Evolutionary conservation across 2,329 filamentous ascomycete genomes (phyloP).

Genomic region (Fusarium sp.): DNA sequence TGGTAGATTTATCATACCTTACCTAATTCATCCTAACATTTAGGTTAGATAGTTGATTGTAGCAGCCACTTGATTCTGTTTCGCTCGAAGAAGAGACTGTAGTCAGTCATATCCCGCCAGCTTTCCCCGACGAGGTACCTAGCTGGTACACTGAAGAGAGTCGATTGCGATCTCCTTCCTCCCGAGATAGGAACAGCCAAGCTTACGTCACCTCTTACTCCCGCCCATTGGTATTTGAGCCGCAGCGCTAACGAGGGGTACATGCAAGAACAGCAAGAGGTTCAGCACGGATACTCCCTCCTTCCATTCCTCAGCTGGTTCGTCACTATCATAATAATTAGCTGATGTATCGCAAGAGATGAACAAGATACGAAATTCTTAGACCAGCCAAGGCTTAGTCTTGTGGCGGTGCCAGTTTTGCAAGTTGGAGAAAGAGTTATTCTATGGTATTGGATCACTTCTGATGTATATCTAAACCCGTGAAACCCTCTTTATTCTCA

Average conservation of each 20-base stretch:
- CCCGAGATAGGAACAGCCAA: slow-evolving; percentile 23
- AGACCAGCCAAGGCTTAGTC: not conserved
- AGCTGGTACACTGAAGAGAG: slow-evolving; percentile 44
- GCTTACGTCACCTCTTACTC: slow-evolving; percentile 42
- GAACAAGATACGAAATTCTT: too few species aligned
- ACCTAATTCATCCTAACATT: too few species aligned
- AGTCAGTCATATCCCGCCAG: slow-evolving; percentile 28
- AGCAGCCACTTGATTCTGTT: slow-evolving; percentile 63
- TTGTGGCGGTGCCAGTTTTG: too few species aligned
- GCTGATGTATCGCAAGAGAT: too few species aligned
- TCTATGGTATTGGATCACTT: accelerated
- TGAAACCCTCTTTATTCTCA: not conserved
- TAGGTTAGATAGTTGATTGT: too few species aligned
- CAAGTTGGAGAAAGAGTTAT: not conserved
- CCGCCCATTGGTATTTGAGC: too few species aligned
- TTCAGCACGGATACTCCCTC: too few species aligned
- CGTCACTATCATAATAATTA: too few species aligned
- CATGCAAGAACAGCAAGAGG: too few species aligned
- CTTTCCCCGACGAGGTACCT: slow-evolving; percentile 10
- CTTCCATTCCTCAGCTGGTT: too few species aligned
- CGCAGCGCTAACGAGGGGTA: too few species aligned
- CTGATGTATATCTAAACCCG: not conserved
- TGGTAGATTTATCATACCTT: too few species aligned
- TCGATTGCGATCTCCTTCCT: slow-evolving; percentile 24
- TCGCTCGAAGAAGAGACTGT: slow-evolving; percentile 37